Conservation (phyloP, 1,284 basidiomycete species). For the Boletellus deceptivus region DNA sequence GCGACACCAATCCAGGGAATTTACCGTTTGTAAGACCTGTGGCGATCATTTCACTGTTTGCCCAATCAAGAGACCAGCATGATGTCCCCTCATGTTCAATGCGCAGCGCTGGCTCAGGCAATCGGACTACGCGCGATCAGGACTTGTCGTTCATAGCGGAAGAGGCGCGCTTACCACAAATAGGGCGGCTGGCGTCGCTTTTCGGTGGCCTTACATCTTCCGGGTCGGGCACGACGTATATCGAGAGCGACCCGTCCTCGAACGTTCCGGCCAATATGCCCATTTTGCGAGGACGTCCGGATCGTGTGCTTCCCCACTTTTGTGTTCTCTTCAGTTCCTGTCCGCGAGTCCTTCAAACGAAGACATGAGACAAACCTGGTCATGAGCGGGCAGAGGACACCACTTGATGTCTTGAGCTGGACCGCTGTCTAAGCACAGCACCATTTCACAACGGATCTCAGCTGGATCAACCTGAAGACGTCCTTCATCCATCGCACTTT, state of each 20-base stretch:
- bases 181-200: constrained; percentile 32
- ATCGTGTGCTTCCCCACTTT: constrained; percentile 18
- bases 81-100: constrained; percentile 72
- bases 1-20: constrained; percentile 4
- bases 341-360: background rate
- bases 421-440: constrained; percentile 75
- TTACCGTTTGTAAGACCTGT: constrained; percentile 81
- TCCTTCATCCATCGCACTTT: constrained; percentile 21
- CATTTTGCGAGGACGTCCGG: constrained; percentile 53
- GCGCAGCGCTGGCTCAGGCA: constrained; percentile 61
- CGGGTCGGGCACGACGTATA: constrained; percentile 79
- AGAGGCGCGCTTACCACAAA: constrained; percentile 37
- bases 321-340: constrained; percentile 6
- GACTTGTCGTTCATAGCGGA: background rate
- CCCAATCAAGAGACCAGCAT: constrained; percentile 82
- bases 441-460: constrained; percentile 65
- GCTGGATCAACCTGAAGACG: constrained; percentile 10
- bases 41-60: constrained; percentile 75
- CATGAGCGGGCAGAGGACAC: constrained; percentile 84
- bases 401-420: constrained; percentile 79
- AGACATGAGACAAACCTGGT: constrained; percentile 32
- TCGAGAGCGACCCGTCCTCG: constrained; percentile 75
- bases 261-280: constrained; percentile 83
- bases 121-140: constrained; percentile 44
- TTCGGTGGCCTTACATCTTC: constrained; percentile 40